Conservation (phyloP, 768 basidiomycete species). For the Pleurotus platypus region DNA sequence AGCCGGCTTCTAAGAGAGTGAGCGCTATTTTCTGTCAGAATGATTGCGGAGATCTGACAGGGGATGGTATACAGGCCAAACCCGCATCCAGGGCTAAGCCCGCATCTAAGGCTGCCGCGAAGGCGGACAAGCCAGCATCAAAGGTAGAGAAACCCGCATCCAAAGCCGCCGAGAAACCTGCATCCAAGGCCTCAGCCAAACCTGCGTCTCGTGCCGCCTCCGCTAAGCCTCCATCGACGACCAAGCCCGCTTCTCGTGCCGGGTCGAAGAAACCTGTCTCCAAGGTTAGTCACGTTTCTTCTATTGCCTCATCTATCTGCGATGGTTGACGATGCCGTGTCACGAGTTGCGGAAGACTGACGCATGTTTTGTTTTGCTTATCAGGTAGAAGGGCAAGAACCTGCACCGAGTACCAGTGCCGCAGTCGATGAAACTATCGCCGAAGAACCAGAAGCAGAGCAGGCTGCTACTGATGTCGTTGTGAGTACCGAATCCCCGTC, state of each 20-base stretch:
- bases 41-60: constrained; percentile 3
- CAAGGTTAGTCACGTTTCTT: constrained; percentile 33
- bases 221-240: constrained; percentile 39
- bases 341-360: no score
- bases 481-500: not conserved
- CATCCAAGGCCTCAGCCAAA: constrained; percentile 17
- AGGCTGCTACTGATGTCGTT: constrained; percentile 28
- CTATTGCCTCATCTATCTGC: not conserved
- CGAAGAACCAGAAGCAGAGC: constrained; percentile 50
- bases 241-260: constrained; percentile 26
- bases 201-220: constrained; percentile 23
- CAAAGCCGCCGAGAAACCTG: constrained; percentile 29
- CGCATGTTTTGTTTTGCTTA: no score
- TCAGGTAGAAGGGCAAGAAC: constrained; percentile 36
- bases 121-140: constrained; percentile 33
- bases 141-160: constrained; percentile 37
- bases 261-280: constrained; percentile 38
- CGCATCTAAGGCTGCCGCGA: constrained; percentile 30
- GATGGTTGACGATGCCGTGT: no score
- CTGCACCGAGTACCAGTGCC: constrained; percentile 31
- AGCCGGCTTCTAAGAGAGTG: constrained; percentile 68
- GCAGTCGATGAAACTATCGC: constrained; percentile 44
- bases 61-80: constrained; percentile 21
- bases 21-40: constrained; percentile 9
- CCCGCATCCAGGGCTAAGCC: constrained; percentile 32